Conservation (phyloP, 257 asterid genomes). For the Gentiana macrophylla region DNA sequence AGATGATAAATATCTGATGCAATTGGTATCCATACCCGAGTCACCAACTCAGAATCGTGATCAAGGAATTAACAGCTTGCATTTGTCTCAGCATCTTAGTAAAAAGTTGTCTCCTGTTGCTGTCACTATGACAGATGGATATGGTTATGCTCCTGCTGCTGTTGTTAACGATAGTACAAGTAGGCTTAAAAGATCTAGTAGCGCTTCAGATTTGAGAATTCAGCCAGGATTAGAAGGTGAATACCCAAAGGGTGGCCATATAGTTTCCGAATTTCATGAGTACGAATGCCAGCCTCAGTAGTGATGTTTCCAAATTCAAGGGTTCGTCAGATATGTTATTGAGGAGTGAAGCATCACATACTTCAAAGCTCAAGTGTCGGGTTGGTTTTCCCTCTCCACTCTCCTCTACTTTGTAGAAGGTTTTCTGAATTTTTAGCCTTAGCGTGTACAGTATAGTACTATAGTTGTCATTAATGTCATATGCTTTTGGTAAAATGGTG, state of each 20-base stretch:
- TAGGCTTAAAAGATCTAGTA: conserved; percentile 79
- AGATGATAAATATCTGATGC: conserved; percentile 40
- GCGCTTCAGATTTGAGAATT: conserved; percentile 61
- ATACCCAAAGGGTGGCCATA: conserved; percentile 29
- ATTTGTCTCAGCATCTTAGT: conserved; percentile 29
- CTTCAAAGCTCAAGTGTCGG: conserved; percentile 82
- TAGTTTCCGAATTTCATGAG: conserved; percentile 70
- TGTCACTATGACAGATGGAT: conserved; percentile 30
- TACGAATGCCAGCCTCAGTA: conserved; percentile 34
- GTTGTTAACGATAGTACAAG: conserved; percentile 38
- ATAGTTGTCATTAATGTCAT: neutral
- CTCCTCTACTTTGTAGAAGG: neutral
- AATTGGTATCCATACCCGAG: conserved; percentile 44
- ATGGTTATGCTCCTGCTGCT: neutral
- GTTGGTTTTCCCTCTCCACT: conserved; percentile 32
- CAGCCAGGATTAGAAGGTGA: conserved; percentile 7
- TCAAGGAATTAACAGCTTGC: conserved; percentile 26
- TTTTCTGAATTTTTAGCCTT: too few relatives aligned
- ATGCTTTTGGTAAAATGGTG: neutral
- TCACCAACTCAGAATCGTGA: conserved; percentile 28
- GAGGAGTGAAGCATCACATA: conserved; percentile 47
- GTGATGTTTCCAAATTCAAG: conserved; percentile 29
- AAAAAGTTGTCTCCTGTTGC: conserved; percentile 16
- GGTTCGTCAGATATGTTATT: conserved; percentile 53
- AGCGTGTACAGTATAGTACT: too few relatives aligned